Conservation (phyloP, 176 grass and related monocot species). For the Zea mays region DNA sequence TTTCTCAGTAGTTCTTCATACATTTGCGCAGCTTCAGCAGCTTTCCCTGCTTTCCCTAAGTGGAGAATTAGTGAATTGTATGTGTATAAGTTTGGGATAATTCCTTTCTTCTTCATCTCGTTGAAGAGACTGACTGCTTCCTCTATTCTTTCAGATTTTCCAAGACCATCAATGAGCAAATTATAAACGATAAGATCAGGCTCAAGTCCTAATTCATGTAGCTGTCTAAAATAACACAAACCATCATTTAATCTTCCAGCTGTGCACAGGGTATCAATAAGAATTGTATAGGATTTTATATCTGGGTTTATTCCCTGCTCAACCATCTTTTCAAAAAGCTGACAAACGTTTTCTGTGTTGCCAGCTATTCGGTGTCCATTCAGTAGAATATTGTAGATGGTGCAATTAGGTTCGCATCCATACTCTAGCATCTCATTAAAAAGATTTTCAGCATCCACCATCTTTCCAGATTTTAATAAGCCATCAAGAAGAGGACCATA, state of each 20-base stretch:
- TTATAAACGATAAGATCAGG: slow-evolving; percentile 86
- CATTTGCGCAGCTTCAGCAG: slow-evolving; percentile 73
- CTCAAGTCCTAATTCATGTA: slow-evolving; percentile 56
- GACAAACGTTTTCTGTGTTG: slow-evolving; percentile 55
- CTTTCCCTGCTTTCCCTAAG: slow-evolving; percentile 73
- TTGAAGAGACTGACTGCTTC: slow-evolving; percentile 66
- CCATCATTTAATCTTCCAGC: slow-evolving; percentile 64
- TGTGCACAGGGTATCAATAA: slow-evolving; percentile 62
- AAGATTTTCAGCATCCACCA: slow-evolving; percentile 69
- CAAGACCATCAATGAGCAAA: slow-evolving; percentile 81
- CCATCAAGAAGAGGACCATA: slow-evolving; percentile 94
- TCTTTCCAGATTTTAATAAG: slow-evolving; percentile 66
- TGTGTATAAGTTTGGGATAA: slow-evolving; percentile 73
- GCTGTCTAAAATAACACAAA: slow-evolving; percentile 66
- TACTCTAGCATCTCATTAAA: slow-evolving; percentile 77
- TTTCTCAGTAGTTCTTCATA: slow-evolving; percentile 76
- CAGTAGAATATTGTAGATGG: slow-evolving; percentile 91
- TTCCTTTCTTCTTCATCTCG: slow-evolving; percentile 79
- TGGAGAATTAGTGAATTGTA: slow-evolving; percentile 91
- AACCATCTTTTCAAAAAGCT: slow-evolving; percentile 69
- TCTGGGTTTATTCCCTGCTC: slow-evolving; percentile 83
- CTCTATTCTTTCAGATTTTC: slow-evolving; percentile 65
- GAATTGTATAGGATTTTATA: slow-evolving; percentile 83
- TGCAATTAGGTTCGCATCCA: slow-evolving; percentile 73
- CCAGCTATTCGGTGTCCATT: slow-evolving; percentile 75